Evolutionary conservation across 495 filamentous ascomycete genomes (phyloP).

Genomic region (Trichocladium uniseriatum): DNA sequence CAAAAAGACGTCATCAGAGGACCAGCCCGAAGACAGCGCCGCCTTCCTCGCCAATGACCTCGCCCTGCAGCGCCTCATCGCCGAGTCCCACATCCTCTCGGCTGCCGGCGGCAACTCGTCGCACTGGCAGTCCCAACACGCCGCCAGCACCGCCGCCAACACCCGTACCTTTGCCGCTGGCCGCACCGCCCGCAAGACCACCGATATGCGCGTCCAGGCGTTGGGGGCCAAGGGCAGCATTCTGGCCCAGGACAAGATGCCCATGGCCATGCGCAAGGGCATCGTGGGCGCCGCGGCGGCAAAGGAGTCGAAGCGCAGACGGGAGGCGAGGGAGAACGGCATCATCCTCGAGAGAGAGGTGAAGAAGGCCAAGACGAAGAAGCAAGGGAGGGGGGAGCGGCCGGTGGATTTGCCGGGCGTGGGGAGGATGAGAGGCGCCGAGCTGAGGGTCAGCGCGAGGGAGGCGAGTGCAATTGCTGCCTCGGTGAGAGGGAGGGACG

Average conservation of each 20-base stretch:
- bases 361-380: conserved; percentile 28
- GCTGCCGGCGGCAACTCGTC: conserved; percentile 47
- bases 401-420: conserved; percentile 66
- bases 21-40: conserved; percentile 43
- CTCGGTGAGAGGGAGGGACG: conserved; percentile 22
- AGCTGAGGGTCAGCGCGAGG: conserved; percentile 64
- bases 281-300: conserved; percentile 55
- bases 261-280: conserved; percentile 67
- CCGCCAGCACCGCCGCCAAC: conserved; percentile 16
- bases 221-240: conserved; percentile 71
- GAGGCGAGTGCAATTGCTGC: conserved; percentile 62
- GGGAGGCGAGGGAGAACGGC: conserved; percentile 80
- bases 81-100: conserved; percentile 87
- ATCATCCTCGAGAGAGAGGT: conserved; percentile 70
- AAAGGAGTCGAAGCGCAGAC: conserved; percentile 60
- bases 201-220: conserved; percentile 70
- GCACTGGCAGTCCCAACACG: conserved; percentile 22
- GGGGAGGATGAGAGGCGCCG: conserved; percentile 70
- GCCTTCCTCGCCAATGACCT: conserved; percentile 77
- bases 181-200: conserved; percentile 55
- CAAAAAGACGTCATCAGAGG: conserved; percentile 27
- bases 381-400: conserved; percentile 41
- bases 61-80: conserved; percentile 76
- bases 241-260: conserved; percentile 71
- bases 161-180: conserved; percentile 28